Base-by-base conservation (phyloP, 2,329 filamentous ascomycete genomes). In the Uncinocarpus reesii region DNA sequence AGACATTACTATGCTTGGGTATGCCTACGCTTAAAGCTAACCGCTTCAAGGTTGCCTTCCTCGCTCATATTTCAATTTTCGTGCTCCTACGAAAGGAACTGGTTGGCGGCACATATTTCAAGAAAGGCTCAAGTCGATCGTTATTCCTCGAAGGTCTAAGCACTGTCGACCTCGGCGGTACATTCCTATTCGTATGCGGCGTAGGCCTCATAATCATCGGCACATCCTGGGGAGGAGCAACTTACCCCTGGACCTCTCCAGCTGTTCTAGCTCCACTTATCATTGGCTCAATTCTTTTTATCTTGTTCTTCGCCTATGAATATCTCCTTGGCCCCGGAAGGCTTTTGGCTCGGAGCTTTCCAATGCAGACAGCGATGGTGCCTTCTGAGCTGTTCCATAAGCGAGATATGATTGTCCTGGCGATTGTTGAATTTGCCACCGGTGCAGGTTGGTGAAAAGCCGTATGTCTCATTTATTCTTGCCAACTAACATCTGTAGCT, bases 311-410 rank as follows among this genome's bases (percentile, higher is more conserved):
- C 21, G 61, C 69, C 49, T 75, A 78, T 64, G 71, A 80, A 60
- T 75, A 74, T 52, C 64, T 76, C 4, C 73, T 83, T 58, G 67
- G 68, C 4, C 71, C 77, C 0, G 74, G 71, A 0, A 66, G 68
- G 1, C 42, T 63, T 1, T 62, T 80, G 21, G 65, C 72, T 0
- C 61, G 68, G 2, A 58, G 66, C n/a, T 72, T 79, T 26, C 73
- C 77, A 1, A 65, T 62, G 40, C 77, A 82, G 55, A 69, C 71
- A 35, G 68, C 80, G 7, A 84, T 84, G 80, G 70, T 85, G 11
- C 79, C 80, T 0, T 81, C 79, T 61, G 63, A 69, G 6, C 63
- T 84, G 16, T 69, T 84, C 38, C 62, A 65, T 2, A 71, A 75
- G 47, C 71, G 73, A 28, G 79, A 86, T 53, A 75, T 79, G 1